These are phyloP conservation scores for Astrothelium macrocarpum DNA, from an alignment of 495 filamentous ascomycete genomes.

Conservation along the genomic window DNA sequence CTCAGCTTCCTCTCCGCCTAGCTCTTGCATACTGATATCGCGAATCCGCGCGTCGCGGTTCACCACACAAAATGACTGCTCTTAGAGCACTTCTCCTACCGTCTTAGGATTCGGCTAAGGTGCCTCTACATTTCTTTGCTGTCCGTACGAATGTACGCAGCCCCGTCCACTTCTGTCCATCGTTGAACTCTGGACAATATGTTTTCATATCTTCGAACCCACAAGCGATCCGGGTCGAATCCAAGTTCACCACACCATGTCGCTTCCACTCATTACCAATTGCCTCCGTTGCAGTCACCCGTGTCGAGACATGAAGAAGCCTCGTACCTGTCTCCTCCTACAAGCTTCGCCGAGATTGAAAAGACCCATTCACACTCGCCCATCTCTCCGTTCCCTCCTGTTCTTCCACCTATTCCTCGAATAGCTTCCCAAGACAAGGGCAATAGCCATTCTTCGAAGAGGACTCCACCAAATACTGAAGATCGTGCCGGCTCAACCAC, in stretches of 20 bases:
- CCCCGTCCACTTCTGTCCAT: background rate
- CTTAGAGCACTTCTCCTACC: background rate
- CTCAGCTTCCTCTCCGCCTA: background rate
- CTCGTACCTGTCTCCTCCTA: background rate
- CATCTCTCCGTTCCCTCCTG: slow-evolving; percentile 1
- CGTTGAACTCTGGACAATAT: background rate
- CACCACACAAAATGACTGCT: background rate
- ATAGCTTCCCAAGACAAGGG: slow-evolving; percentile 5
- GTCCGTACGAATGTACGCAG: background rate
- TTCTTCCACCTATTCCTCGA: background rate
- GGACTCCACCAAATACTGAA: background rate
- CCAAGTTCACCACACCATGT: slow-evolving; percentile 4
- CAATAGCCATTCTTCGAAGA: background rate
- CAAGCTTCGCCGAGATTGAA: background rate
- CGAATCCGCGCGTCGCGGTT: background rate
- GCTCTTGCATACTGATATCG: background rate
- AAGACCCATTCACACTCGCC: background rate
- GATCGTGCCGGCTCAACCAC: background rate
- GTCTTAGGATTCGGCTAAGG: background rate
- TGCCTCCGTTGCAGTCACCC: background rate
- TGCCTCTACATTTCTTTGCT: background rate
- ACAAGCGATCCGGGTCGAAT: slow-evolving; percentile 5
- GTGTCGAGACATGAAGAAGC: background rate
- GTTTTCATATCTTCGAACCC: slow-evolving; percentile 10
- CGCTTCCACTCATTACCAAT: background rate